These are phyloP conservation scores for Torulaspora quercuum DNA, from an alignment of 805 yeast species.

Conservation along the genomic window DNA sequence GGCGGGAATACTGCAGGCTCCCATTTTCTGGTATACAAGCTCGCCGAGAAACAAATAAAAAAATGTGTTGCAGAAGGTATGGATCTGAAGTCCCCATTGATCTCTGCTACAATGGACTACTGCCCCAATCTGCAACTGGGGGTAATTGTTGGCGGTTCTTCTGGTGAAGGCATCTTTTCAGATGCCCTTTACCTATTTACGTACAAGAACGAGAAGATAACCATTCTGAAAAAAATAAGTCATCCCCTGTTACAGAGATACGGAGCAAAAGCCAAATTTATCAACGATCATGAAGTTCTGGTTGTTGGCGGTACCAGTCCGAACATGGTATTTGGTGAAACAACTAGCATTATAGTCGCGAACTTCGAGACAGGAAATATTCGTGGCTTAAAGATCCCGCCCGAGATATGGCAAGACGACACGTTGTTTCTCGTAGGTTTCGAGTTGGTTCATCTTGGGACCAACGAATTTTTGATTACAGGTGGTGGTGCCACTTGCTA, in stretches of 20 bases:
- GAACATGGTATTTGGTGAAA: slow-evolving; percentile 32
- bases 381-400: slow-evolving; percentile 32
- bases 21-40: slow-evolving; percentile 24
- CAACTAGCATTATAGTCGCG: slow-evolving; percentile 40
- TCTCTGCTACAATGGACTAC: slow-evolving; percentile 25
- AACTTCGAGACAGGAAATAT: slow-evolving; percentile 25
- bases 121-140: slow-evolving; percentile 15
- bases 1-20: slow-evolving; percentile 45
- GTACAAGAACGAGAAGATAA: slow-evolving; percentile 13
- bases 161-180: slow-evolving; percentile 30
- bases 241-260: slow-evolving; percentile 44
- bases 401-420: slow-evolving; percentile 38
- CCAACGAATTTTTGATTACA: slow-evolving; percentile 34
- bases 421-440: slow-evolving; percentile 51
- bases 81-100: slow-evolving; percentile 12
- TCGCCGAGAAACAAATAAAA: slow-evolving; percentile 19
- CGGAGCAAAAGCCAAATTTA: slow-evolving; percentile 43
- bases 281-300: slow-evolving; percentile 38
- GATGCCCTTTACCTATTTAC: slow-evolving; percentile 35
- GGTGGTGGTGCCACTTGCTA: slow-evolving; percentile 84
- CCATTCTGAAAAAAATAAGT: slow-evolving; percentile 17
- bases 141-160: slow-evolving; percentile 27
- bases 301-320: slow-evolving; percentile 60
- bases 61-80: slow-evolving; percentile 1
- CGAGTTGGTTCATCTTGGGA: slow-evolving; percentile 35